Conservation (phyloP, 225 moss, liverwort and hornwort species). For the Thuidium tamariscinum region DNA sequence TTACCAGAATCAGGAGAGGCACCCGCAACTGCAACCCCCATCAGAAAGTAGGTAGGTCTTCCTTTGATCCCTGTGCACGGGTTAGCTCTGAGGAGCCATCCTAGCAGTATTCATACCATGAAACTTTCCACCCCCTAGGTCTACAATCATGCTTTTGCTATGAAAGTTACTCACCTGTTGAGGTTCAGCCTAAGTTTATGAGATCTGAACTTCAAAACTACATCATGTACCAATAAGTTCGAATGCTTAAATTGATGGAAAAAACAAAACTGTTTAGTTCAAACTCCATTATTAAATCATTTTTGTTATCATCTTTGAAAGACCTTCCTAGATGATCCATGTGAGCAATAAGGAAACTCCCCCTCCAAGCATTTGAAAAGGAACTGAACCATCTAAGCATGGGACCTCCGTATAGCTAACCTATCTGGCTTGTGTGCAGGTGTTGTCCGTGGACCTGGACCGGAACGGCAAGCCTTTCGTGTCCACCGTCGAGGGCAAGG, state of each 20-base stretch:
- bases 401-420: background rate
- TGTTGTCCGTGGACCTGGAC: constrained; percentile 27
- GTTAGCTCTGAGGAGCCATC: background rate
- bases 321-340: too few species aligned
- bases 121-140: background rate
- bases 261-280: too few species aligned
- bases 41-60: background rate
- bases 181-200: background rate
- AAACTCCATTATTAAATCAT: too few species aligned
- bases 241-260: too few species aligned
- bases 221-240: background rate
- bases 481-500: constrained; percentile 44
- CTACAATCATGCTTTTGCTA: background rate
- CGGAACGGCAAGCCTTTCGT: constrained; percentile 47
- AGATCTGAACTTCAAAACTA: background rate
- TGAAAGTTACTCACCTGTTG: too few species aligned
- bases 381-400: background rate
- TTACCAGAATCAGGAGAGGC: background rate
- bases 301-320: background rate
- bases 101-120: background rate
- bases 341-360: background rate
- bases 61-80: background rate
- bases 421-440: background rate
- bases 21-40: background rate
- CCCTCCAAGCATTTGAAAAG: background rate